Evolutionary conservation across 345 rosid species (phyloP).

Genomic region (Eucalyptus sp.): DNA sequence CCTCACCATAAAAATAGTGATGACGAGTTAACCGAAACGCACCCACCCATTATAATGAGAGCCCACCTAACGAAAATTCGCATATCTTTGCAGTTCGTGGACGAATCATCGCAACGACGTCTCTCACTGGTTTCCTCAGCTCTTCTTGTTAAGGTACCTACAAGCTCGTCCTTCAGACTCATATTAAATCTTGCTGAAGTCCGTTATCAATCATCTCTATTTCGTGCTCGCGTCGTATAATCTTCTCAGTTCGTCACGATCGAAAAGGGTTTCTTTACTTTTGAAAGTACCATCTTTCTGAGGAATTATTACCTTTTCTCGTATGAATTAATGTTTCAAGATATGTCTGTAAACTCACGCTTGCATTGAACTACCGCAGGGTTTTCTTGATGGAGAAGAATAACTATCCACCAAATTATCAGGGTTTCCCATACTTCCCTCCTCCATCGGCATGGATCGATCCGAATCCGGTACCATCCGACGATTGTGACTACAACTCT

Average conservation of each 20-base stretch:
- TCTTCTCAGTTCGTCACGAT: background rate
- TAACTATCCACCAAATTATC: background rate
- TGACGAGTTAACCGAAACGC: background rate
- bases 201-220: background rate
- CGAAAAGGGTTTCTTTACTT: background rate
- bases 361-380: background rate
- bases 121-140: background rate
- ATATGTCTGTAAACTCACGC: background rate
- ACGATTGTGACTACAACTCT: background rate
- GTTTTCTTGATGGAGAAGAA: background rate
- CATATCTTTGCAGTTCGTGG: background rate
- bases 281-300: background rate
- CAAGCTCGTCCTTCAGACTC: background rate
- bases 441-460: background rate
- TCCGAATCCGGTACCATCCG: background rate
- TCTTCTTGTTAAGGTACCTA: background rate
- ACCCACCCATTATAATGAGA: background rate
- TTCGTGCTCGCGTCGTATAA: background rate
- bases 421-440: background rate
- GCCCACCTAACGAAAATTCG: background rate
- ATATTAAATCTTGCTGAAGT: background rate
- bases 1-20: background rate
- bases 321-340: background rate
- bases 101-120: background rate
- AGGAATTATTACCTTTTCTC: background rate